Evolutionary conservation across 305 asterid species (phyloP), one percentile per base, ranked within the genome.

Genomic region (Fraxinus angustifolia): DNA sequence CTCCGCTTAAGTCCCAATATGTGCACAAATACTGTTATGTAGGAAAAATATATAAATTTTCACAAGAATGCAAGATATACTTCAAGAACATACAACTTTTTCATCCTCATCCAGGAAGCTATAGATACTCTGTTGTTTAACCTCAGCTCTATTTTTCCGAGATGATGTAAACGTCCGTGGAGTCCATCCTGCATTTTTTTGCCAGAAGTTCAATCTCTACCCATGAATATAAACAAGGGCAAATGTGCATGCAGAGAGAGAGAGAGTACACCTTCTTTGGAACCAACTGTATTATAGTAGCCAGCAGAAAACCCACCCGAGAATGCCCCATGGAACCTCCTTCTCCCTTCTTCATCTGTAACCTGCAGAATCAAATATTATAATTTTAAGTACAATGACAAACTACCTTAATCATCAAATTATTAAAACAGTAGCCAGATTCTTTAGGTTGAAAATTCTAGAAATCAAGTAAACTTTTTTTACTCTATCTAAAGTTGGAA

Each of bases 281-380:
- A 93, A 81, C 99, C 98, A 84, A 89, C 99, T n/a, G 92, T 80
- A 81, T 93, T 95, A 87, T 90, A 95, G 83, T 90, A 95, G 76
- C 99, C 99, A 74, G 99, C 97, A 58, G 97, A 90, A 86, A 45
- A 95, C 56, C 97, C 99, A 81, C 99, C 99, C 76, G 96, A 90
- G 87, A 95, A 95, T 50, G 99, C 98, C 80, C 99, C 98, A 74
- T 93, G 99, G 90, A 95, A 95, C 88, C 99, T 92, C 86, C 99
- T 91, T 88, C 97, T 84, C 74, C 99, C 98, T 86, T 95, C 97
- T 85, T 95, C 97, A 83, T 95, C 98, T 35, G 86, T 89, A 68
- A 93, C 99, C 99, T 95, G 88, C 33, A 78, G 78, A 75, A 76
- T 74, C 82, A 79, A 75, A 34, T 77, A 73, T 30, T 36, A 42